Conservation (phyloP, 139 green algal species). For the Chlamydomonas sp. region DNA sequence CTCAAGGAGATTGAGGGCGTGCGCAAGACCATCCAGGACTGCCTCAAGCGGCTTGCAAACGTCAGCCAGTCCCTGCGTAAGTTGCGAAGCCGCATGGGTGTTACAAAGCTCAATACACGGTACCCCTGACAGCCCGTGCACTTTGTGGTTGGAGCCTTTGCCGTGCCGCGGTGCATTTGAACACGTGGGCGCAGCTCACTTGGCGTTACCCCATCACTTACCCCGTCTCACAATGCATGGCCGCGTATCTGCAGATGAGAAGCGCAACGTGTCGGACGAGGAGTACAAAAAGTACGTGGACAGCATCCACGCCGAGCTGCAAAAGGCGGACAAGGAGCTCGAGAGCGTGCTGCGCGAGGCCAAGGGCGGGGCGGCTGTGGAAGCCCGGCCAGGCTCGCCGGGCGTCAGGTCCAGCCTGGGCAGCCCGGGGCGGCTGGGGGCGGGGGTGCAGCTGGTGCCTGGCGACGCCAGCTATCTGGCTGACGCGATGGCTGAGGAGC, state of each 20-base stretch:
- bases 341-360: constrained; percentile 25
- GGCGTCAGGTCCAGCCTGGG: not conserved
- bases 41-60: constrained; percentile 44
- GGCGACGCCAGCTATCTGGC: constrained; percentile 56
- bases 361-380: constrained; percentile 25
- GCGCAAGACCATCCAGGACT: constrained; percentile 38
- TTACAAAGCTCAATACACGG: too few relatives aligned
- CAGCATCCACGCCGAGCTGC: constrained; percentile 43
- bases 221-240: not conserved
- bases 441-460: constrained; percentile 20
- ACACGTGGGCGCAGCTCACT: not conserved
- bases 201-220: not conserved
- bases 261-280: constrained; percentile 50
- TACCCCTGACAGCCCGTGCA: too few relatives aligned
- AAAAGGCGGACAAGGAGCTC: constrained; percentile 48
- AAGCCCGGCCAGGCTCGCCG: too few relatives aligned
- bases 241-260: constrained; percentile 37
- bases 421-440: not conserved
- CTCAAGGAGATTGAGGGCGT: constrained; percentile 58
- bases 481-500: constrained; percentile 63
- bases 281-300: constrained; percentile 55
- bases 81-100: not conserved
- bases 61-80: constrained; percentile 53
- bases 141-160: not conserved
- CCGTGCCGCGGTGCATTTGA: too few relatives aligned